Evolutionary conservation across 495 filamentous ascomycete species (phyloP).

Genomic region (Penicillium parvum): DNA sequence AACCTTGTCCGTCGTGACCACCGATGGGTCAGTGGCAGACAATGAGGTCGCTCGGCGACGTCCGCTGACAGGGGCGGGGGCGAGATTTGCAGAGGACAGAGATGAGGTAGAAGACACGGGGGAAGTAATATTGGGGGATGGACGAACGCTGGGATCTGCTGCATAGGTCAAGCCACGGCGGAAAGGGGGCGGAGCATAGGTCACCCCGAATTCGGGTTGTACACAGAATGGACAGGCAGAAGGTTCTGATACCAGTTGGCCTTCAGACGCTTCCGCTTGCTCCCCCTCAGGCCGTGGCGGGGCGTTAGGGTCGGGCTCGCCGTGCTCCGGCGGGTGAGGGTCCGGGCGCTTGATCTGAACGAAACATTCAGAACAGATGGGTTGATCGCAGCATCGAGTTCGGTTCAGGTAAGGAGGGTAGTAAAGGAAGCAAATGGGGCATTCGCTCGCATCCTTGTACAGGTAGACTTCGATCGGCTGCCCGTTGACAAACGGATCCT

Average conservation of each 20-base stretch:
- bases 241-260: constrained; percentile 79
- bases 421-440: constrained; percentile 93
- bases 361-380: constrained; percentile 98
- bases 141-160: constrained; percentile 37
- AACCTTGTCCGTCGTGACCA: constrained; percentile 87
- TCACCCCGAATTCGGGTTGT: constrained; percentile 90
- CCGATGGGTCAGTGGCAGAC: constrained; percentile 70
- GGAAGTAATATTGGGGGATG: constrained; percentile 51
- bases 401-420: constrained; percentile 96
- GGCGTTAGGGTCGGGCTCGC: constrained; percentile 49
- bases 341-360: constrained; percentile 98
- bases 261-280: constrained; percentile 45
- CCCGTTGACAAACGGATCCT: constrained; percentile 86
- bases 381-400: constrained; percentile 92
- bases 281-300: constrained; percentile 36
- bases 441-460: constrained; percentile 87
- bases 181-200: constrained; percentile 84
- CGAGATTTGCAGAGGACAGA: constrained; percentile 37
- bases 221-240: constrained; percentile 96
- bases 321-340: constrained; percentile 89
- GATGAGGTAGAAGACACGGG: constrained; percentile 66
- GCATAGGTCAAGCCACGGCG: constrained; percentile 76
- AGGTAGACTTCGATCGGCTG: constrained; percentile 86
- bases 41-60: constrained; percentile 75
- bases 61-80: constrained; percentile 30